These are phyloP conservation scores for Eucalyptus lansdowneana DNA, from an alignment of 345 rosid genomes.

Conservation along the genomic window DNA sequence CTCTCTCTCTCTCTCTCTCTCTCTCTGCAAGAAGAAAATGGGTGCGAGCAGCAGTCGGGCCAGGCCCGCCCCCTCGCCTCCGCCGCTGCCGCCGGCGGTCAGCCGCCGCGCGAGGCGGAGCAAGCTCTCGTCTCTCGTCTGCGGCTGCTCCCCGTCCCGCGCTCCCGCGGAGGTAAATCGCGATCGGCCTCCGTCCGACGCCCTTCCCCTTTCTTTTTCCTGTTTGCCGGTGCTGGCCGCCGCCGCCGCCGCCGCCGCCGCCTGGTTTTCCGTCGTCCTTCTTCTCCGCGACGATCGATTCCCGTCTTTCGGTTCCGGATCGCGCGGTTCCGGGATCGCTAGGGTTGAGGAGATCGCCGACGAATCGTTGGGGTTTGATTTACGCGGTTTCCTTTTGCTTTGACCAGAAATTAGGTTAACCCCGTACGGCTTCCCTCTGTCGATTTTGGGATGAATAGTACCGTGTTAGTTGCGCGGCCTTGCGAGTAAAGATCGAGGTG, in stretches of 20 bases:
- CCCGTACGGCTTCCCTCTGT: background rate
- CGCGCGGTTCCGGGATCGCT: background rate
- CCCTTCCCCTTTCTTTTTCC: background rate
- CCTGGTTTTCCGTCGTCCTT: background rate
- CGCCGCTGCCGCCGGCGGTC: slow-evolving; percentile 2
- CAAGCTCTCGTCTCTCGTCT: slow-evolving; percentile 22
- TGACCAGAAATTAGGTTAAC: background rate
- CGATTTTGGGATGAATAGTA: background rate
- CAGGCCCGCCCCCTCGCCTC: background rate
- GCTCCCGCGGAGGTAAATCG: slow-evolving; percentile 26
- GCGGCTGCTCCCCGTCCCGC: slow-evolving; percentile 39
- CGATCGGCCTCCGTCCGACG: background rate
- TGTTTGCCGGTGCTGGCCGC: background rate
- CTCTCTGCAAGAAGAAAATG: background rate
- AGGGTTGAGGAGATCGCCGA: background rate
- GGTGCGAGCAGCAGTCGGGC: background rate
- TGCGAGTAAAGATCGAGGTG: background rate
- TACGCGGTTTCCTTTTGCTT: background rate
- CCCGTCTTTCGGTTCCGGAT: background rate
- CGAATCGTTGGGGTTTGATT: background rate
- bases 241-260: too few species aligned
- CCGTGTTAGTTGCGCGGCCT: background rate
- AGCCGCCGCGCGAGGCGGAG: slow-evolving; percentile 15
- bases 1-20: background rate
- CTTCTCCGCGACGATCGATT: background rate